Evolutionary conservation across 768 basidiomycete genomes (phyloP), one percentile per base, ranked within the genome.

Genomic region (Tremella mesenterica): DNA sequence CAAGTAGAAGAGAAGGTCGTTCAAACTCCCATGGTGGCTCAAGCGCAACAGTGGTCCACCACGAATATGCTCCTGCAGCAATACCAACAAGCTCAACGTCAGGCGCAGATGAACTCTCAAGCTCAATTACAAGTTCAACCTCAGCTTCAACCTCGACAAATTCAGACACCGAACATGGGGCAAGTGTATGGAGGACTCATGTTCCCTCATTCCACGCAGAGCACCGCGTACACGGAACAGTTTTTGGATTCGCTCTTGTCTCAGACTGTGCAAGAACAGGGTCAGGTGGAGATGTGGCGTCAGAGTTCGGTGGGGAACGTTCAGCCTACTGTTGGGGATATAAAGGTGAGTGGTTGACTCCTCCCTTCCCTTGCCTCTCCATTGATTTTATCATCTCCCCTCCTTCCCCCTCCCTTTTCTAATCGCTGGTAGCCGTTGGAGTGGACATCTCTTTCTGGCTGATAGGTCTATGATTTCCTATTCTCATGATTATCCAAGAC

Each of bases 31-130:
- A 38, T 28, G 14, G 44, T 29, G 23, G 39, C 44, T 13, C 52
- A 30, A 44, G n/a, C n/a, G n/a, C n/a, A n/a, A n/a, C n/a, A n/a
- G n/a, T n/a, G n/a, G n/a, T n/a, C n/a, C n/a, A n/a, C n/a, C n/a
- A n/a, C n/a, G n/a, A 50, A 43, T 20, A 50, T 60, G 26, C 47
- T 52, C 44, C 50, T 61, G 23, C 56, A 61, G 57, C 60, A 59
- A 31, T 18, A 31, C n/a, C 47, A 33, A 25, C 63, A 61, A 43
- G 56, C 50, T n/a, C 59, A 64, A 29, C 60, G 53, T 16, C 57
- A 59, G 48, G 21, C 20, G 14, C 52, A 39, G n/a, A 23, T 23
- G 8, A n/a, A 23, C 38, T 5, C 38, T 16, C 38, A 41, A 58
- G 27, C 56, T 44, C 43, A 16, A 9, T 21, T 23, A 16, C 27